phyloP scores from a whole-genome alignment of 2,329 filamentous ascomycete species.

The Passalora sequoiae region DNA sequence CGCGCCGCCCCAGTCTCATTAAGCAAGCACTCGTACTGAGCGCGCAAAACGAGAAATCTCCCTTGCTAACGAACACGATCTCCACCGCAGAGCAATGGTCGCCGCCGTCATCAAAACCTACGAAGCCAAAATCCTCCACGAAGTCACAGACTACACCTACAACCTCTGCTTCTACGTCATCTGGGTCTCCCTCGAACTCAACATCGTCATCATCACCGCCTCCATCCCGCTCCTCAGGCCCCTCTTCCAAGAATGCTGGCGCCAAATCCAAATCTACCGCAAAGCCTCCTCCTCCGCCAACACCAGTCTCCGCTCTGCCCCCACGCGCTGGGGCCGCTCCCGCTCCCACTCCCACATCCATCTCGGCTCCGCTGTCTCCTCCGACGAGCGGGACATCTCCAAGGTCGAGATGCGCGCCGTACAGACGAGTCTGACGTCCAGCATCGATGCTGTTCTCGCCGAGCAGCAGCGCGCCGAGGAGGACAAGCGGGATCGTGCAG shows the following conservation, averaged over 20 bases:
- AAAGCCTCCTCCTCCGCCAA: neutral
- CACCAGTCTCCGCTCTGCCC: slow-evolving; percentile 4
- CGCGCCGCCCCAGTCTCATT: too few species aligned
- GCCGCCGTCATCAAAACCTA: slow-evolving; percentile 31
- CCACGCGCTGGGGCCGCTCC: slow-evolving; percentile 4
- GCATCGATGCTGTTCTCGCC: slow-evolving; percentile 12
- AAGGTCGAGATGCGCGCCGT: slow-evolving; percentile 4
- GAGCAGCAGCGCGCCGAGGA: slow-evolving; percentile 3
- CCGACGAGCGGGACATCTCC: slow-evolving; percentile 13
- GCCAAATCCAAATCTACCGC: too few species aligned
- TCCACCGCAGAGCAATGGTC: slow-evolving; percentile 24
- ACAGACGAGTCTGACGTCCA: slow-evolving; percentile 11
- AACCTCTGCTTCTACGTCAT: slow-evolving; percentile 27
- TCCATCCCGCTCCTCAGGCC: slow-evolving; percentile 29
- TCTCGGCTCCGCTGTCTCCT: slow-evolving; percentile 3
- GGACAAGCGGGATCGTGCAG: too few species aligned
- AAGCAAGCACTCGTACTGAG: too few species aligned
- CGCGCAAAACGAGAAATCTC: too few species aligned
- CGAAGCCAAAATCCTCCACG: slow-evolving; percentile 24
- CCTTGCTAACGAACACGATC: neutral
- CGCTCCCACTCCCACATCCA: slow-evolving; percentile 13
- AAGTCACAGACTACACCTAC: slow-evolving; percentile 29
- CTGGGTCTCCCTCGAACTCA: slow-evolving; percentile 30
- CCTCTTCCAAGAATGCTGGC: too few species aligned
- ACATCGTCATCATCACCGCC: slow-evolving; percentile 34